Evolutionary conservation across 106 monocot genomes (phyloP).

Genomic region (Dioscorea dumetorum): DNA sequence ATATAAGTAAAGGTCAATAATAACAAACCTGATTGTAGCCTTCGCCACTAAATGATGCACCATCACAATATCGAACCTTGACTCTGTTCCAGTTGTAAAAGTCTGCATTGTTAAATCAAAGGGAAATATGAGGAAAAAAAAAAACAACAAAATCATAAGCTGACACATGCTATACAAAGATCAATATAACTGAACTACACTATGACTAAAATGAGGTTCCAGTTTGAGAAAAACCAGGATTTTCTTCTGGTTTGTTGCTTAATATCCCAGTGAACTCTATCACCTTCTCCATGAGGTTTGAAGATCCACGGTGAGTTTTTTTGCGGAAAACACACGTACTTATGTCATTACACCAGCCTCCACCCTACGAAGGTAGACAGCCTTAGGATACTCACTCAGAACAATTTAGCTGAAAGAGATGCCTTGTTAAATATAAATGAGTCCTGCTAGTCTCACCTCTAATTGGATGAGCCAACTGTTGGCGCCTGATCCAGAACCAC

Average conservation of each 20-base stretch:
- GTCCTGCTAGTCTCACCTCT: conserved; percentile 33
- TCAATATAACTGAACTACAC: too few species aligned
- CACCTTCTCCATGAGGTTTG: conserved; percentile 57
- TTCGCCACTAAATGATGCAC: conserved; percentile 63
- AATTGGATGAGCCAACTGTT: conserved; percentile 69
- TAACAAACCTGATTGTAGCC: conserved; percentile 34
- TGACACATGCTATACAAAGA: too few species aligned
- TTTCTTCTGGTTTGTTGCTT: conserved; percentile 46
- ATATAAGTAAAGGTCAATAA: too few species aligned
- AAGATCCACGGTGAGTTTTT: conserved; percentile 54
- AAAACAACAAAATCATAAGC: too few species aligned
- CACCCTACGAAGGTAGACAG: conserved; percentile 27
- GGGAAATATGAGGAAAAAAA: too few species aligned
- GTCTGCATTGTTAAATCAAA: conserved; percentile 12
- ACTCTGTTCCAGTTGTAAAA: conserved; percentile 74
- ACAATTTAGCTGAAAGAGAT: too few species aligned
- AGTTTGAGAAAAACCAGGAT: conserved; percentile 35
- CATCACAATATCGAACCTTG: conserved; percentile 61
- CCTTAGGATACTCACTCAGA: too few species aligned
- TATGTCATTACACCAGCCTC: conserved; percentile 71
- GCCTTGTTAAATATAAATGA: too few species aligned
- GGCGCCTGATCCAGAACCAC: conserved; percentile 52
- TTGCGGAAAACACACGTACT: conserved; percentile 40
- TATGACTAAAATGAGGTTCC: background rate
- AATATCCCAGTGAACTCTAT: conserved; percentile 48